These are phyloP conservation scores for Rhododendron vialii DNA, from an alignment of 148 eudicot genomes.

Conservation along the genomic window DNA sequence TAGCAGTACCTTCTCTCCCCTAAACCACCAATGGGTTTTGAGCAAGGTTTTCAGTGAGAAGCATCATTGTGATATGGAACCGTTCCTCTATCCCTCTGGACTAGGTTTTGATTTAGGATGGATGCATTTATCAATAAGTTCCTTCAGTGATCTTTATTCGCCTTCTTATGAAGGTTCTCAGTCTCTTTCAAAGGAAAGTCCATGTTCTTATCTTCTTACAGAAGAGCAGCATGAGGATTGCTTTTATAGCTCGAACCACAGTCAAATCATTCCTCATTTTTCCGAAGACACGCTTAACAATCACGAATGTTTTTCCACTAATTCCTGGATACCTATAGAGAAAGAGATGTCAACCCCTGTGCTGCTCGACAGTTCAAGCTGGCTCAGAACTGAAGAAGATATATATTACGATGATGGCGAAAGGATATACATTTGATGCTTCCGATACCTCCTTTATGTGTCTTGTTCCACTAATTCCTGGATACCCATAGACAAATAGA, in stretches of 20 bases:
- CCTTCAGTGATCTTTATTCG: constrained; percentile 12
- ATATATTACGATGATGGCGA: background rate
- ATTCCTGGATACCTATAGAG: constrained; percentile 9
- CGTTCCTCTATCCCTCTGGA: constrained; percentile 21
- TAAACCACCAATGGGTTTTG: constrained; percentile 14
- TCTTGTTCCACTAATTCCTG: constrained; percentile 4
- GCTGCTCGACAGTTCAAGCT: constrained; percentile 23
- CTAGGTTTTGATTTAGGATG: constrained; percentile 19
- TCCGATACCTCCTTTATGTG: background rate
- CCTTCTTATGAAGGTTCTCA: constrained; percentile 15
- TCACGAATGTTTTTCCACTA: constrained; percentile 5
- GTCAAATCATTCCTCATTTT: background rate
- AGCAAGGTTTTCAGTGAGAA: constrained; percentile 18
- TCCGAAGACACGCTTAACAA: constrained; percentile 7
- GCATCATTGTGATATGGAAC: constrained; percentile 15
- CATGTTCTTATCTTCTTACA: constrained; percentile 1
- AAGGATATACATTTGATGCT: background rate
- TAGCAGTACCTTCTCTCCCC: constrained; percentile 15
- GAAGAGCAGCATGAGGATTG: constrained; percentile 13
- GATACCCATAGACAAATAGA: constrained; percentile 7
- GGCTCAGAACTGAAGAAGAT: constrained; percentile 15
- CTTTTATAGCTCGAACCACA: constrained; percentile 11
- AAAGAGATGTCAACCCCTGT: constrained; percentile 11
- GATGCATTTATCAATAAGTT: constrained; percentile 21
- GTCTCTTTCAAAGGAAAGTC: constrained; percentile 11